These are phyloP conservation scores for Gossypium stocksii DNA, from an alignment of 345 rosid genomes.

Conservation along the genomic window DNA sequence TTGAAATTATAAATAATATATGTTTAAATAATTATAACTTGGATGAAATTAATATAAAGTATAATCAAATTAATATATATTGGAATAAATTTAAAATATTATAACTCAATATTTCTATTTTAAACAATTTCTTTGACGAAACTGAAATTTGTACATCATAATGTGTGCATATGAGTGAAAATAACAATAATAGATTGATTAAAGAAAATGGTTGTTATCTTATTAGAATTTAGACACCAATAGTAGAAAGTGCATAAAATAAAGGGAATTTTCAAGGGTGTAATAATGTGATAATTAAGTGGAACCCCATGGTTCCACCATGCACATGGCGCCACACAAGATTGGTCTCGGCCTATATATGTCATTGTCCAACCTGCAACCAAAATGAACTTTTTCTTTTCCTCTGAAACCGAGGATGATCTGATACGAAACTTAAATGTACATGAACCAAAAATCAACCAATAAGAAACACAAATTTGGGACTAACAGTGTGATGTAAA, in stretches of 20 bases:
- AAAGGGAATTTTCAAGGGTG: background rate
- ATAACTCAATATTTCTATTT: too few species aligned
- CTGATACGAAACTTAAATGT: conserved; percentile 14
- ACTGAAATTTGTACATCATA: background rate
- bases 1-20: too few species aligned
- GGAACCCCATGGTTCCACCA: conserved; percentile 29
- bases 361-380: conserved; percentile 9
- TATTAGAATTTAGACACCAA: background rate
- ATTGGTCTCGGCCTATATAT: conserved; percentile 14
- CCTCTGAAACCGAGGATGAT: background rate
- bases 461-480: background rate
- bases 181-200: too few species aligned
- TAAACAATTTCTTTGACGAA: too few species aligned
- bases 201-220: background rate
- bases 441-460: conserved; percentile 7
- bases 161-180: too few species aligned
- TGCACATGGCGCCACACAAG: conserved; percentile 35
- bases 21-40: too few species aligned
- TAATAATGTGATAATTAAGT: conserved; percentile 3
- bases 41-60: too few species aligned
- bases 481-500: background rate
- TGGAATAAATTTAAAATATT: too few species aligned
- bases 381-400: conserved; percentile 6
- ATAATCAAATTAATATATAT: too few species aligned
- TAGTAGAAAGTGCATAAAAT: background rate